Base-by-base conservation (phyloP, 2,329 filamentous ascomycete species). In the Scorias spongiosa region DNA sequence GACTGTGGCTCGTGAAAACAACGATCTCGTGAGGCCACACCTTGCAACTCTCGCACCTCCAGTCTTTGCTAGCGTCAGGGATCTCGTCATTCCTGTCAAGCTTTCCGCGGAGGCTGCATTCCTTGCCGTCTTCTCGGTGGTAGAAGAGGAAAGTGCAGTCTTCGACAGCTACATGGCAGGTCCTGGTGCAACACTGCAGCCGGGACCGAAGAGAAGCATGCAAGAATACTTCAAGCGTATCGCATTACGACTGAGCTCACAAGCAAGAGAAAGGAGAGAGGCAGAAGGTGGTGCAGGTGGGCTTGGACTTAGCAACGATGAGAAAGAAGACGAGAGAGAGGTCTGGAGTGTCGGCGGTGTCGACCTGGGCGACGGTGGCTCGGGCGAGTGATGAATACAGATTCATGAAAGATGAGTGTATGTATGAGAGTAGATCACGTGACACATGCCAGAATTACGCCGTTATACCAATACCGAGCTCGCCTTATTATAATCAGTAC, bases 181-280 rank as follows among this genome's bases (percentile, higher is more conserved):
- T 0, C 71, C 80, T 1, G 71, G 67, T 5, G 74, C 75, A 42
- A 75, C 77, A 2, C 64, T 95, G 46, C 71, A 79, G 8, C 65
- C 84, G 0, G 81, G 76, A 36, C 78, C 78, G 14, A 91, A 93
- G 72, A 75, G 89, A 53, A 87, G 81, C 61, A 95, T 98, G 82
- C 75, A 80, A 46, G 91, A 98, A 62, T 98, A 98, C 67, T 96
- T 96, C 68, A 94, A 94, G 72, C 74, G 91, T 37, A 84, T 98
- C 50, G 86, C 86, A 1, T 63, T 89, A 56, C 76, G 88, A 53
- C 66, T 96, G 15, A 89, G 84, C n/a, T 75, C 70, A 14, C 91
- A 96, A 62, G 87, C 84, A 1, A 75, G 86, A 49, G 91, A 98
- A 67, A 75, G 91, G 54, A 83, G 78, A 57, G 88, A 94, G 53